Base-by-base conservation (phyloP, 495 filamentous ascomycete genomes). In the Sporormia fimetaria region DNA sequence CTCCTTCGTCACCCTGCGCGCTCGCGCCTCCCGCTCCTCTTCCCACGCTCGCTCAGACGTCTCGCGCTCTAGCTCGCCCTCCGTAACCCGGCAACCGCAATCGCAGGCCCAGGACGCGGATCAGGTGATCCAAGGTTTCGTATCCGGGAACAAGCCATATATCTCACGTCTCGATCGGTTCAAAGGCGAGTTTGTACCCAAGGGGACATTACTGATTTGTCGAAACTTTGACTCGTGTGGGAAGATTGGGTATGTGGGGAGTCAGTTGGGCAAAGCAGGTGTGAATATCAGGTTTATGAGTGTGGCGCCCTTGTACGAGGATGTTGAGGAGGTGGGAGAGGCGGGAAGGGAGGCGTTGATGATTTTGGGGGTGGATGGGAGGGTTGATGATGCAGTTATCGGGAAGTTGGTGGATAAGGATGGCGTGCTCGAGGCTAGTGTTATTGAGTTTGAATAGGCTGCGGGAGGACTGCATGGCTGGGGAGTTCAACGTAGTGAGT, bases 281-380 rank as follows among this genome's bases (percentile, higher is more conserved):
- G 71, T 84, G 32, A 84, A 84, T 54, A 81, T 83, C 47, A 69
- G 63, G 28, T 81, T 73, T 52, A 84, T 83, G 80, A 73, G 66
- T 42, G 80, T 84, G 21, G 77, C 76, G 30, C 61, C 64, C 14
- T 62, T 67, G 37, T 63, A 50, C 34, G 42, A 45, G 38, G 45
- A 44, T 22, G 49, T 47, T 21, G 34, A 41, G 22, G 30, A 46
- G 8, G 45, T 37, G 3, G 54, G 54, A 14, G 40, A 37, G 27
- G 49, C 29, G n/a, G 40, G 23, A 40, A 57, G 67, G 24, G 79
- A 84, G 59, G 78, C 79, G 6, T 56, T 84, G 37, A 84, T 84
- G 79, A 83, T 84, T 50, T 42, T 84, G 25, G 76, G 78, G 0
- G 68, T 84, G 22, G 73, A 75, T 44, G 64, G 67, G 5, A 61